These are phyloP conservation scores for Cucumis hystrix DNA, from an alignment of 306 rosid species.

Conservation along the genomic window DNA sequence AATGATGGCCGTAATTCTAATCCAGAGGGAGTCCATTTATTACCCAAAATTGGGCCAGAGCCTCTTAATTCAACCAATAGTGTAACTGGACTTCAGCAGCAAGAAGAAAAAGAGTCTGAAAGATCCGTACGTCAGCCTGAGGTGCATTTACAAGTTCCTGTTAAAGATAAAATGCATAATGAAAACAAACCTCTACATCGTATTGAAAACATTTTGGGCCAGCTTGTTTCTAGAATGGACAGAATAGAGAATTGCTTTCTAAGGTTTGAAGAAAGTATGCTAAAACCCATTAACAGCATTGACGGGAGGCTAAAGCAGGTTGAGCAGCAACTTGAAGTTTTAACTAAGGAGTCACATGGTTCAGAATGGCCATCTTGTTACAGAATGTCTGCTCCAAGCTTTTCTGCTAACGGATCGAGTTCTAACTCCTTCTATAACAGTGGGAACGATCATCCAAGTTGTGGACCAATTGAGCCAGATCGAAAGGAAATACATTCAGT, in stretches of 20 bases:
- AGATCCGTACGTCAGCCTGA: constrained; percentile 19
- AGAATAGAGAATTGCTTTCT: constrained; percentile 54
- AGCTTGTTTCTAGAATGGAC: constrained; percentile 57
- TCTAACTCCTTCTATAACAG: constrained; percentile 29
- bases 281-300: constrained; percentile 56
- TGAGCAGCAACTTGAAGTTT: constrained; percentile 71
- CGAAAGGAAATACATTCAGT: constrained; percentile 15
- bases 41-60: constrained; percentile 14
- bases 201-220: constrained; percentile 39
- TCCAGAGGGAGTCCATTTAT: constrained; percentile 20
- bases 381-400: constrained; percentile 48
- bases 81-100: constrained; percentile 22
- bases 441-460: constrained; percentile 19
- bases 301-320: constrained; percentile 76
- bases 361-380: constrained; percentile 27
- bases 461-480: constrained; percentile 25
- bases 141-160: constrained; percentile 18
- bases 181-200: constrained; percentile 11
- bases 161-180: constrained; percentile 18
- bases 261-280: constrained; percentile 79
- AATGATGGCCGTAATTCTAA: constrained; percentile 17
- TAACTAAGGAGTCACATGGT: constrained; percentile 29
- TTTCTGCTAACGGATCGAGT: constrained; percentile 38
- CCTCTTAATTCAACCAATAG: constrained; percentile 15
- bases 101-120: constrained; percentile 22